These are phyloP conservation scores for Clavispora fructus DNA, from an alignment of 805 yeast species.

Conservation along the genomic window DNA sequence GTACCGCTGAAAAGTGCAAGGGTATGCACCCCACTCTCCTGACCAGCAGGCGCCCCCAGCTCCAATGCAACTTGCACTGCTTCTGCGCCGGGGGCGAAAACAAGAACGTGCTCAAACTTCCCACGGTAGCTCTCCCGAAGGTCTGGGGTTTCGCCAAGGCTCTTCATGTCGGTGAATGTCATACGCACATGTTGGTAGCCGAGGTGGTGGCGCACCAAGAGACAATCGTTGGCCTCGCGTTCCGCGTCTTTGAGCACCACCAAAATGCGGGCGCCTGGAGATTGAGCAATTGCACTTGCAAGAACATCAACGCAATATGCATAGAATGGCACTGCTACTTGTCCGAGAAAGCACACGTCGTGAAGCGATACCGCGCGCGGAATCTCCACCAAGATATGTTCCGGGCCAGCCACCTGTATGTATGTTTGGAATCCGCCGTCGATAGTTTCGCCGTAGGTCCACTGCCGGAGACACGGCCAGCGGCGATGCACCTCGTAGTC, in stretches of 20 bases:
- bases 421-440: conserved; percentile 40
- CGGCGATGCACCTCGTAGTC: conserved; percentile 10
- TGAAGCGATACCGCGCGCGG: conserved; percentile 30
- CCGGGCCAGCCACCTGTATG: conserved; percentile 23
- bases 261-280: conserved; percentile 16
- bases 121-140: conserved; percentile 3
- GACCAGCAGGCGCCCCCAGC: conserved; percentile 1
- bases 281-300: not conserved
- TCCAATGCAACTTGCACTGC: conserved; percentile 4
- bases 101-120: conserved; percentile 11
- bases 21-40: conserved; percentile 1
- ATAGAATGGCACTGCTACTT: conserved; percentile 32
- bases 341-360: conserved; percentile 31
- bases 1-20: conserved; percentile 4
- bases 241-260: conserved; percentile 24
- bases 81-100: conserved; percentile 6
- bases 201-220: conserved; percentile 28
- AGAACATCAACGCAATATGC: conserved; percentile 19
- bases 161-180: conserved; percentile 11
- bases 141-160: conserved; percentile 1
- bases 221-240: conserved; percentile 33
- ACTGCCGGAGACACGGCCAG: conserved; percentile 19
- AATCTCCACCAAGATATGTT: conserved; percentile 20
- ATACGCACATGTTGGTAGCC: conserved; percentile 9
- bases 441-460: conserved; percentile 28